Percentiles rank a stretch among this genome's conserved stretches.
Evolutionary conservation across 2,329 filamentous ascomycete genomes (phyloP).

Genomic region (Ophiocordyceps australis): DNA sequence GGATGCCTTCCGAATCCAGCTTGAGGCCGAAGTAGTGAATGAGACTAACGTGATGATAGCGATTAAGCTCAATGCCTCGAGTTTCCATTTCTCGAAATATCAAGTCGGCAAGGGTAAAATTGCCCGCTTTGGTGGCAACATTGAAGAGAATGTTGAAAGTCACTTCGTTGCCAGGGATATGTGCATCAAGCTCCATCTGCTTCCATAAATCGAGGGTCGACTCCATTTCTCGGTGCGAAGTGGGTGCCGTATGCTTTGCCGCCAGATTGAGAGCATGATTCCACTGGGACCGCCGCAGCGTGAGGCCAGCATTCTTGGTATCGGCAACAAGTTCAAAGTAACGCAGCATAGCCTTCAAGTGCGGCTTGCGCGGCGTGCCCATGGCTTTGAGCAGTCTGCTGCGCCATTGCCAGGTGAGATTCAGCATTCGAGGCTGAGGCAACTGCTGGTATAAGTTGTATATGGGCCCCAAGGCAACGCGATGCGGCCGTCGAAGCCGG

Average conservation of each 20-base stretch:
- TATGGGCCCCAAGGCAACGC: slow-evolving; percentile 21
- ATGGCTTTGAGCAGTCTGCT: slow-evolving; percentile 50
- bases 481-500: slow-evolving; percentile 21
- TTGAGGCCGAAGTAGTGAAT: slow-evolving; percentile 73
- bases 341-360: slow-evolving; percentile 49
- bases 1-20: slow-evolving; percentile 53
- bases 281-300: slow-evolving; percentile 55
- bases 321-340: slow-evolving; percentile 77
- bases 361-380: slow-evolving; percentile 39
- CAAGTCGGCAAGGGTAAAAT: slow-evolving; percentile 69
- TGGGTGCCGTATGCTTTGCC: slow-evolving; percentile 47
- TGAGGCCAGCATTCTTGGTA: slow-evolving; percentile 54
- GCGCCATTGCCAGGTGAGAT: slow-evolving; percentile 32
- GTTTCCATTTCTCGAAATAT: slow-evolving; percentile 64
- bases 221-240: slow-evolving; percentile 35
- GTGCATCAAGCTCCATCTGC: slow-evolving; percentile 66
- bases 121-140: slow-evolving; percentile 68
- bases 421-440: slow-evolving; percentile 31
- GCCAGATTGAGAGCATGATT: slow-evolving; percentile 69
- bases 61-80: slow-evolving; percentile 50
- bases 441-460: slow-evolving; percentile 29
- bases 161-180: slow-evolving; percentile 48
- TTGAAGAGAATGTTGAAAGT: slow-evolving; percentile 93
- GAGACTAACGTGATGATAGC: slow-evolving; percentile 64
- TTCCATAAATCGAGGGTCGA: slow-evolving; percentile 64